These are phyloP conservation scores for Elongisporangium undulatum DNA, from an alignment of 352 stramenopile species.

Conservation along the genomic window DNA sequence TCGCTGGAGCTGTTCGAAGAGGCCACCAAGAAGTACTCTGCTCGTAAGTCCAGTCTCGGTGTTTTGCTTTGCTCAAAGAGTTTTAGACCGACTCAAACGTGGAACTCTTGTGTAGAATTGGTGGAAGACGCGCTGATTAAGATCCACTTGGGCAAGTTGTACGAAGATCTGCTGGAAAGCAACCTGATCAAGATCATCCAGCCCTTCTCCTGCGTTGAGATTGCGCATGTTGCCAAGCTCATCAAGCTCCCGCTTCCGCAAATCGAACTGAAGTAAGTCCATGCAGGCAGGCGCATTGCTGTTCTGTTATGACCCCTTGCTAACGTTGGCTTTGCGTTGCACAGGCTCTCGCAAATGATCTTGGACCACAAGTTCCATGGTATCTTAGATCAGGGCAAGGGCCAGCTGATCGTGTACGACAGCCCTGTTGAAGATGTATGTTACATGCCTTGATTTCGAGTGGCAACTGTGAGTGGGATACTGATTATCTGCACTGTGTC, in stretches of 20 bases:
- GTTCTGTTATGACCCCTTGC: constrained; percentile 3
- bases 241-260: constrained; percentile 94
- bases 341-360: constrained; percentile 99
- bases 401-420: constrained; percentile 99
- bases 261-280: constrained; percentile 79
- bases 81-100: neutral
- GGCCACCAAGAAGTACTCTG: constrained; percentile 86
- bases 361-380: constrained; percentile 98
- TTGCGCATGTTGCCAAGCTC: constrained; percentile 94
- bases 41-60: constrained; percentile 30
- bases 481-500: constrained; percentile 1
- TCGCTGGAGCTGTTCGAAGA: constrained; percentile 90
- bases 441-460: neutral
- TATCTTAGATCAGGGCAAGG: constrained; percentile 98
- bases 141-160: constrained; percentile 95
- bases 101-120: constrained; percentile 44
- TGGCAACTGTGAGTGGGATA: constrained; percentile 6
- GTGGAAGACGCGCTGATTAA: constrained; percentile 86
- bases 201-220: constrained; percentile 96
- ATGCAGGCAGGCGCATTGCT: neutral
- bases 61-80: neutral
- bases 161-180: constrained; percentile 97
- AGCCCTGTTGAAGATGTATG: constrained; percentile 87
- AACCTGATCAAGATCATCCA: constrained; percentile 99
- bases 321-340: neutral